Percentiles rank a stretch among this genome's conserved stretches.
These are phyloP conservation scores for Lecanicillium sp. DNA, from an alignment of 2,329 filamentous ascomycete genomes.

Conservation along the genomic window DNA sequence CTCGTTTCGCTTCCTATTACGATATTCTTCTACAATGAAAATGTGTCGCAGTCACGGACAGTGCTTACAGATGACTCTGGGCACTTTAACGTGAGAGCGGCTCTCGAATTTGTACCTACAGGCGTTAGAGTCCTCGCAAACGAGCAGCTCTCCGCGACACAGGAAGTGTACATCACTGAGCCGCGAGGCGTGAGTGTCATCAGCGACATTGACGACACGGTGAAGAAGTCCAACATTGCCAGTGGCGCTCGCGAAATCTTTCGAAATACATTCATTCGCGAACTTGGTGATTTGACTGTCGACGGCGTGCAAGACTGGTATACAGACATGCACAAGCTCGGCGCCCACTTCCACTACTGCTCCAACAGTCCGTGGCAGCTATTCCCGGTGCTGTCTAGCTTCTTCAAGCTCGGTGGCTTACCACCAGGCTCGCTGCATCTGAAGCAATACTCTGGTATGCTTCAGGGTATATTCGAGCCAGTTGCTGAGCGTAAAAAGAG, in stretches of 20 bases:
- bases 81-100: slow-evolving; percentile 74
- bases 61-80: slow-evolving; percentile 81
- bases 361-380: slow-evolving; percentile 99
- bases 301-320: slow-evolving; percentile 92
- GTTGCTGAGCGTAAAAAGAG: slow-evolving; percentile 91
- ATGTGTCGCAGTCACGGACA: slow-evolving; percentile 72
- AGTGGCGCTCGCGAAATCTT: slow-evolving; percentile 89
- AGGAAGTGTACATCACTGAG: slow-evolving; percentile 69
- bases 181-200: slow-evolving; percentile 81
- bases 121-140: slow-evolving; percentile 81
- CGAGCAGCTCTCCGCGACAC: slow-evolving; percentile 73
- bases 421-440: slow-evolving; percentile 87
- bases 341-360: slow-evolving; percentile 89
- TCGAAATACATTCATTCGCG: slow-evolving; percentile 87
- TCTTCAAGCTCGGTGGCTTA: slow-evolving; percentile 71
- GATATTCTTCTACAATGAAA: slow-evolving; percentile 89
- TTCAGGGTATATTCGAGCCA: slow-evolving; percentile 96
- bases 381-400: slow-evolving; percentile 80
- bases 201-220: slow-evolving; percentile 95
- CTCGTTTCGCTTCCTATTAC: slow-evolving; percentile 72
- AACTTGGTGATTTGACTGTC: slow-evolving; percentile 71
- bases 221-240: slow-evolving; percentile 89
- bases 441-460: slow-evolving; percentile 94
- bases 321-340: slow-evolving; percentile 62
- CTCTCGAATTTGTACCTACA: slow-evolving; percentile 83